Evolutionary conservation across 2,329 filamentous ascomycete genomes (phyloP), one percentile per base, ranked within the genome.

Genomic region (Aspergillus costaricaensis): DNA sequence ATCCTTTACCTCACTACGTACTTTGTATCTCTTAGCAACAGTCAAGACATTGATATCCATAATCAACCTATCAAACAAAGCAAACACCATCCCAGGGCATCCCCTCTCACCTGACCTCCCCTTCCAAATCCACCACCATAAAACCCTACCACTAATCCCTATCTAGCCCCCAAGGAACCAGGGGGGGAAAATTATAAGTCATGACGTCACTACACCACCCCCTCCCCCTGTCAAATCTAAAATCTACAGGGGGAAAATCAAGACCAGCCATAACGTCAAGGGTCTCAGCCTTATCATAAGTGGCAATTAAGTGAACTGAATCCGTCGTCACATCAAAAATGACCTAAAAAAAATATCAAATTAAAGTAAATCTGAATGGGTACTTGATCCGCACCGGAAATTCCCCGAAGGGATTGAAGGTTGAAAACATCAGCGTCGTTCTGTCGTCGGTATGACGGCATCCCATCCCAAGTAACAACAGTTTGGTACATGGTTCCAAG

Each of bases 401-500:
- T 36, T 38, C 50, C 36, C 43, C 32, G 9, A 30, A 30, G 55
- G 50, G 32, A 30, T 19, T 19, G 19, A 19, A 19, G 19, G 19
- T 19, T 19, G 41, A n/a, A 10, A 30, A 30, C 27, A 4, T 30
- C 12, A 49, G 36, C 43, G 21, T 27, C 23, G 23, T 25, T 25
- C 23, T 27, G 25, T 27, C 56, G 63, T 63, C 61, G 61, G 25
- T 63, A 63, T 65, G 63, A 65, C 62, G 62, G 56, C 54, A 27
- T 27, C 7, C 7, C 25, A 27, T 25, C 23, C 23, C 23, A 27
- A 27, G 25, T 2, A 27, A 27, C 25, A 27, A 27, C 25, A 27
- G 2, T 6, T 23, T 44, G 17, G 49, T 30, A 49, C 43, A 30
- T 25, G 30, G 38, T 41, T 44, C 48, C 43, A 21, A 27, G 43